Conservation (phyloP, 2,329 filamentous ascomycete species). For the Huntiella savannae region DNA sequence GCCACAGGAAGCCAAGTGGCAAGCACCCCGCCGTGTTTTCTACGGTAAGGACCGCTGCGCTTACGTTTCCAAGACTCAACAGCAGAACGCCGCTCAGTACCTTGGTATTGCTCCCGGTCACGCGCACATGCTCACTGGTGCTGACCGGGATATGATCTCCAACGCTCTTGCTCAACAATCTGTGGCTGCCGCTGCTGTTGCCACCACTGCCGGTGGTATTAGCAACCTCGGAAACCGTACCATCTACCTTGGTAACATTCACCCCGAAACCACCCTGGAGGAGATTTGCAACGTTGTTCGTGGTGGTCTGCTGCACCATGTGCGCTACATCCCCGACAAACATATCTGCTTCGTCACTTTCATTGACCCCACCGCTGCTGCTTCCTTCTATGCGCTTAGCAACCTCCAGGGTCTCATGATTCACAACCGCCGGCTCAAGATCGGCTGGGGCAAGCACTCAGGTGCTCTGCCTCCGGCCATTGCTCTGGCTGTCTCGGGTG, state of each 20-base stretch:
- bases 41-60: conserved; percentile 97
- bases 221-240: conserved; percentile 96
- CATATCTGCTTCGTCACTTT: conserved; percentile 99
- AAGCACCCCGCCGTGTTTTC: conserved; percentile 84
- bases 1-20: conserved; percentile 93
- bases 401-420: conserved; percentile 98
- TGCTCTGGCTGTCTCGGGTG: conserved; percentile 84
- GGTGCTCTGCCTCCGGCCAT: conserved; percentile 90
- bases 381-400: conserved; percentile 93
- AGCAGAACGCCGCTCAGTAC: conserved; percentile 97
- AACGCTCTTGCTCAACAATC: conserved; percentile 94
- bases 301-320: conserved; percentile 87
- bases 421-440: conserved; percentile 92
- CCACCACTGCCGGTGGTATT: conserved; percentile 87
- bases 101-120: conserved; percentile 92
- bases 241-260: conserved; percentile 95
- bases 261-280: conserved; percentile 95
- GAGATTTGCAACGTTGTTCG: conserved; percentile 99
- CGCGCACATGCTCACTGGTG: conserved; percentile 86
- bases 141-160: conserved; percentile 90
- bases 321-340: conserved; percentile 98
- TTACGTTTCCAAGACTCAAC: conserved; percentile 97
- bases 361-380: conserved; percentile 92
- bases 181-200: conserved; percentile 86
- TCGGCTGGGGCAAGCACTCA: conserved; percentile 98